A percentile compares a stretch with the other conserved stretches of the same genome.
Evolutionary conservation across 208 protist species (phyloP).

Genomic region (Angomonas ambiguus): DNA sequence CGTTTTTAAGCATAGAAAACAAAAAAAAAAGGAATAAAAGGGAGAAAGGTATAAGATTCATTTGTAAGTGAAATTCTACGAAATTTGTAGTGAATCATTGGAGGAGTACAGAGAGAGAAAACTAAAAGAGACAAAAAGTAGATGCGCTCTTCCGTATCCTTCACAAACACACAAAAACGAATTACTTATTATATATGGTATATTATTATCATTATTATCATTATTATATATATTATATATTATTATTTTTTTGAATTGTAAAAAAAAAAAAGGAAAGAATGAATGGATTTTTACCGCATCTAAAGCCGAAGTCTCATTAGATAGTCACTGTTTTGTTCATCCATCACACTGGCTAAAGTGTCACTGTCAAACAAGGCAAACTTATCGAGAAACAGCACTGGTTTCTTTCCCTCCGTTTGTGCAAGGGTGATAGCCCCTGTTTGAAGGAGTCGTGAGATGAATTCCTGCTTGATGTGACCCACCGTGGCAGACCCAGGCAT

Average conservation of each 20-base stretch:
- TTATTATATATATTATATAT: too few relatives aligned
- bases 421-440: neutral
- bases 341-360: neutral
- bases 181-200: too few relatives aligned
- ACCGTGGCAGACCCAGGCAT: conserved; percentile 15
- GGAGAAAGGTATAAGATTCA: neutral
- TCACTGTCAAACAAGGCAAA: conserved; percentile 5
- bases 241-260: too few relatives aligned
- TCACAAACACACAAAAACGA: too few relatives aligned
- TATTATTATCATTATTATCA: too few relatives aligned
- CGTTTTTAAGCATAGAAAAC: conserved; percentile 10
- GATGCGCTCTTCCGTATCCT: too few relatives aligned
- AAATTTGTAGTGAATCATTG: too few relatives aligned
- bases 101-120: too few relatives aligned
- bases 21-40: conserved; percentile 23
- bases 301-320: conserved; percentile 1
- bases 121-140: too few relatives aligned
- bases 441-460: conserved; percentile 16
- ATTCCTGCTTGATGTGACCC: conserved; percentile 14
- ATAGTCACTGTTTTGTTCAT: neutral
- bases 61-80: too few relatives aligned
- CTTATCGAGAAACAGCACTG: neutral
- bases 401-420: neutral
- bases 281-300: neutral
- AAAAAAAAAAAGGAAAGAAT: conserved; percentile 11